These are phyloP conservation scores for Avena eriantha DNA, from an alignment of 176 grass and related monocot species.

Conservation along the genomic window DNA sequence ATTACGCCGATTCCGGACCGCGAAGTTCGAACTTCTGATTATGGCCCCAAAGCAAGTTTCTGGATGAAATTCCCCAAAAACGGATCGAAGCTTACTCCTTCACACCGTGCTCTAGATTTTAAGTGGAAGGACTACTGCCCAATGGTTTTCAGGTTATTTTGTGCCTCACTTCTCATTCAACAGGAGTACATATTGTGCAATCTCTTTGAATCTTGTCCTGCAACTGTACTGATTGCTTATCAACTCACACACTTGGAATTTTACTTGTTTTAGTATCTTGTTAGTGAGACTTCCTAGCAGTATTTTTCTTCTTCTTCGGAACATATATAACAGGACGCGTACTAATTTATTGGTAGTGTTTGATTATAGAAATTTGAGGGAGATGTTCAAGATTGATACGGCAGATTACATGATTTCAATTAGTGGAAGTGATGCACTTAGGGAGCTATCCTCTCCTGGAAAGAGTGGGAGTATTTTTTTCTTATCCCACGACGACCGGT, in stretches of 20 bases:
- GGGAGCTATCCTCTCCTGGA: constrained; percentile 94
- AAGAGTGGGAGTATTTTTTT: constrained; percentile 99
- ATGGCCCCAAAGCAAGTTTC: constrained; percentile 86
- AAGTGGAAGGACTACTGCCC: constrained; percentile 99
- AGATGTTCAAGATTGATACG: constrained; percentile 99
- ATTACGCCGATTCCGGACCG: constrained; percentile 93
- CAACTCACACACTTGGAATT: not conserved
- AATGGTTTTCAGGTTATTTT: constrained; percentile 91
- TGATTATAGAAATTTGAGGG: constrained; percentile 85
- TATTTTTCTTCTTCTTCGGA: not conserved
- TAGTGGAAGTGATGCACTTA: constrained; percentile 86
- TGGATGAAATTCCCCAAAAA: constrained; percentile 97
- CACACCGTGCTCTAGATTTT: constrained; percentile 89
- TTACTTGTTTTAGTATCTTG: not conserved
- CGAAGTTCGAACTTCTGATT: constrained; percentile 89
- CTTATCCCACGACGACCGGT: constrained; percentile 92
- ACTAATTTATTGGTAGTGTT: constrained; percentile 39
- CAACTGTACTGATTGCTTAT: not conserved
- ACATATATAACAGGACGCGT: not conserved
- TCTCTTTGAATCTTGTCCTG: not conserved
- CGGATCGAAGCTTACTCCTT: constrained; percentile 91
- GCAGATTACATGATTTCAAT: constrained; percentile 99
- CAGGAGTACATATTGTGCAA: too few relatives aligned
- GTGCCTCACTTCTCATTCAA: not conserved
- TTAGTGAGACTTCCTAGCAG: not conserved